A percentile compares a stretch with the other conserved stretches of the same genome.
Evolutionary conservation across 2,329 filamentous ascomycete genomes (phyloP).

Genomic region (Fusarium cicatricum): DNA sequence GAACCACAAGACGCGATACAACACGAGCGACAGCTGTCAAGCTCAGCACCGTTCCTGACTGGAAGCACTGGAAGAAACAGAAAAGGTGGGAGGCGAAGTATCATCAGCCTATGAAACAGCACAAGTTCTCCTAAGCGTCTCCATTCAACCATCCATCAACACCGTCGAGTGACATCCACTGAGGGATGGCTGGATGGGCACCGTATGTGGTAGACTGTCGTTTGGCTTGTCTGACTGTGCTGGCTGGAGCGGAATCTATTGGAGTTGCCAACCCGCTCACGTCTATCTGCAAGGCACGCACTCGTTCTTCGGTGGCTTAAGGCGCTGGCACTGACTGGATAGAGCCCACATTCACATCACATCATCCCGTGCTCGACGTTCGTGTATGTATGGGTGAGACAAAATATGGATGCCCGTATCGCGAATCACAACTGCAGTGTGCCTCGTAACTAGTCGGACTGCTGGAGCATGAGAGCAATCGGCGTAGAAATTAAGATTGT

Average conservation of each 20-base stretch:
- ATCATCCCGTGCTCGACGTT: constrained; percentile 12
- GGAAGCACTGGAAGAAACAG: constrained; percentile 13
- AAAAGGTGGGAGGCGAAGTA: constrained; percentile 21
- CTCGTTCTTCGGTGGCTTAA: background rate
- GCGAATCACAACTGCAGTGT: constrained; percentile 4
- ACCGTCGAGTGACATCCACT: constrained; percentile 5
- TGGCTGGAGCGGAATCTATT: constrained; percentile 6
- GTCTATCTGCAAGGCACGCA: constrained; percentile 29
- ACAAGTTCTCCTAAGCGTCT: constrained; percentile 17
- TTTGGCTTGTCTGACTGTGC: constrained; percentile 25
- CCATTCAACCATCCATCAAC: constrained; percentile 22
- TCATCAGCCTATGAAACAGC: constrained; percentile 34
- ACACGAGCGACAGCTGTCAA: constrained; percentile 26
- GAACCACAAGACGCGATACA: constrained; percentile 3
- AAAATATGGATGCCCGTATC: constrained; percentile 1
- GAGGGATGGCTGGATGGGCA: constrained; percentile 11
- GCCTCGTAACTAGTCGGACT: background rate
- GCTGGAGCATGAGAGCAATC: background rate
- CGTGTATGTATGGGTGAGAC: constrained; percentile 16
- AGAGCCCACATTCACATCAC: constrained; percentile 13
- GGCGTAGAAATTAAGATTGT: background rate
- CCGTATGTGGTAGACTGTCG: constrained; percentile 13
- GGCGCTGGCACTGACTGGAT: constrained; percentile 1
- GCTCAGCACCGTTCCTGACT: constrained; percentile 18
- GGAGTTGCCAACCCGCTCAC: constrained; percentile 15